Evolutionary conservation across 2,329 filamentous ascomycete species (phyloP).

Genomic region (Diplocarpon mali): DNA sequence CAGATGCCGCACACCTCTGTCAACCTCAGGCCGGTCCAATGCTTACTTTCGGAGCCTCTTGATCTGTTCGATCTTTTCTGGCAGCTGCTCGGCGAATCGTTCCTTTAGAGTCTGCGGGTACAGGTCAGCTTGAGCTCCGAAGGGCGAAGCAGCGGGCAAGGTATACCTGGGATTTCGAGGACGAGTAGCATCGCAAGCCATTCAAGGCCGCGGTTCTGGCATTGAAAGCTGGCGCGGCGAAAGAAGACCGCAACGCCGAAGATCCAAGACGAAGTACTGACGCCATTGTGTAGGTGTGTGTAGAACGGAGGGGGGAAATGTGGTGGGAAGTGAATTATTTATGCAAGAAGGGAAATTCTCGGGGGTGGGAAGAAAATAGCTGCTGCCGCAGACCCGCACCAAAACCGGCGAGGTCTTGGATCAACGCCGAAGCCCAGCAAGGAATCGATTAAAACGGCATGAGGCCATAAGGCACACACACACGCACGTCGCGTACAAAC

Average conservation of each 20-base stretch:
- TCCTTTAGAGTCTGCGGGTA: slow-evolving; percentile 78
- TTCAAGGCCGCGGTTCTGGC: slow-evolving; percentile 65
- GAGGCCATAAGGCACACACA: too few relatives aligned
- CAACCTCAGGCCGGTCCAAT: not conserved
- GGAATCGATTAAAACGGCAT: not conserved
- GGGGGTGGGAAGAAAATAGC: slow-evolving; percentile 5
- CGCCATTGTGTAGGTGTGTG: slow-evolving; percentile 51
- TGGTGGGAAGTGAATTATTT: not conserved
- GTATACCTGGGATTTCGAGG: slow-evolving; percentile 77
- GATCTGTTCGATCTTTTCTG: slow-evolving; percentile 97
- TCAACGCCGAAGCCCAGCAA: slow-evolving; percentile 2
- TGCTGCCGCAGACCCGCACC: not conserved
- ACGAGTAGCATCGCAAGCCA: slow-evolving; percentile 81
- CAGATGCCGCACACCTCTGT: slow-evolving; percentile 8
- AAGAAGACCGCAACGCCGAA: slow-evolving; percentile 68
- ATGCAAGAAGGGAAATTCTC: not conserved
- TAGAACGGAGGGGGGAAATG: slow-evolving; percentile 1
- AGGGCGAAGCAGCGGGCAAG: slow-evolving; percentile 16
- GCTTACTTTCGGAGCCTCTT: slow-evolving; percentile 93
- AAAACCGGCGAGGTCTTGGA: too few relatives aligned
- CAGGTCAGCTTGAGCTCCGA: slow-evolving; percentile 1
- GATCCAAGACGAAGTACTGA: slow-evolving; percentile 72
- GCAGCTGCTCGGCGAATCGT: slow-evolving; percentile 90
- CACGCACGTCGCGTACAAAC: too few relatives aligned
- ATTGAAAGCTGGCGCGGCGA: slow-evolving; percentile 55